These are phyloP conservation scores for Cyclocybe cylindracea DNA, from an alignment of 768 basidiomycete genomes.

Conservation along the genomic window DNA sequence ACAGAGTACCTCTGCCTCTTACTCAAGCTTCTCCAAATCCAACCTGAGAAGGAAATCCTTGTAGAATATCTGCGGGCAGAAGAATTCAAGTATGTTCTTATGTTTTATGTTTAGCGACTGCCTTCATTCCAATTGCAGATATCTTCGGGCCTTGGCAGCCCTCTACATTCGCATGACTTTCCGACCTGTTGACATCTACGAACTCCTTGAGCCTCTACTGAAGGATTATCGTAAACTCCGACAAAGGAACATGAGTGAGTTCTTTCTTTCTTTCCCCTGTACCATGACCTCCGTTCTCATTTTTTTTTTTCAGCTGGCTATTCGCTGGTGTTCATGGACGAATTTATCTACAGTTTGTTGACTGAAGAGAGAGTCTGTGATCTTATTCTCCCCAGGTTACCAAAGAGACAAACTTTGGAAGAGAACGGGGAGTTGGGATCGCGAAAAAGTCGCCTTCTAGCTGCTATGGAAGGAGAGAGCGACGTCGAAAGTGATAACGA, in stretches of 20 bases:
- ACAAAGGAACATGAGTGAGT: conserved; percentile 73
- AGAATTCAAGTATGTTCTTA: conserved; percentile 89
- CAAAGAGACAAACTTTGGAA: conserved; percentile 84
- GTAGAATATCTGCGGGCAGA: conserved; percentile 95
- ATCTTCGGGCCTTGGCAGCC: conserved; percentile 89
- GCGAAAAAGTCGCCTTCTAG: conserved; percentile 82
- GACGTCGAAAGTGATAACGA: conserved; percentile 49
- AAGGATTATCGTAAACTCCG: conserved; percentile 94
- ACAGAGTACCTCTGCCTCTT: conserved; percentile 93
- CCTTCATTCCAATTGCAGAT: conserved; percentile 48
- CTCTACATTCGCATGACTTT: conserved; percentile 97
- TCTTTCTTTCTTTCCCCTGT: background rate
- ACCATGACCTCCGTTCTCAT: background rate
- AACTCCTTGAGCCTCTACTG: conserved; percentile 89
- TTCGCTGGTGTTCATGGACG: conserved; percentile 84
- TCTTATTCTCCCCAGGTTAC: conserved; percentile 89
- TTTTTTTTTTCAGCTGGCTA: conserved; percentile 67
- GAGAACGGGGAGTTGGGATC: conserved; percentile 90
- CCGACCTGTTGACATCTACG: conserved; percentile 85
- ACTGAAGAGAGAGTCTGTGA: conserved; percentile 94
- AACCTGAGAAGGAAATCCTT: conserved; percentile 96
- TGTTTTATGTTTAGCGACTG: conserved; percentile 1
- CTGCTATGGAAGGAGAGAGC: conserved; percentile 79
- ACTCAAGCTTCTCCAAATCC: conserved; percentile 93
- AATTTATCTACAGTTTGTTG: conserved; percentile 84